phyloP scores from a whole-genome alignment of 116 monocot genomes.

The Zostera marina region DNA sequence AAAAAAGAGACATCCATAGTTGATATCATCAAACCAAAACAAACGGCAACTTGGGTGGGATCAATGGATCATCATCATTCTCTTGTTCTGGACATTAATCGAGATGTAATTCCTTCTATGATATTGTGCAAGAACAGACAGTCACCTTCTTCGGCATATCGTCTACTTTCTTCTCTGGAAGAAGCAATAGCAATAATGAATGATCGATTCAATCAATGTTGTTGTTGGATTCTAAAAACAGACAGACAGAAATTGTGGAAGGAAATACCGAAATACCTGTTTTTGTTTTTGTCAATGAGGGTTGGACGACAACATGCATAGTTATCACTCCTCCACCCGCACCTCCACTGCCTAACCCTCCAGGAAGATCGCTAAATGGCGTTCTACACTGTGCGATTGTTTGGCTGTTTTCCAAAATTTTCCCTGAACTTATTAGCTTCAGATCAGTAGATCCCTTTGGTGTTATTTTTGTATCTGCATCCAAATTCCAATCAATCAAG shows the following conservation, averaged over 20 bases:
- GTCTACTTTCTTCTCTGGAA: constrained; percentile 6
- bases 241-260: not conserved
- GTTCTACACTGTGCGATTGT: constrained; percentile 8
- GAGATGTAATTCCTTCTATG: constrained; percentile 2
- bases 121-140: constrained; percentile 1
- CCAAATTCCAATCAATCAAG: no score
- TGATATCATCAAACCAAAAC: no score
- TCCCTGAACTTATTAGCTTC: constrained; percentile 8
- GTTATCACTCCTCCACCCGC: constrained; percentile 2
- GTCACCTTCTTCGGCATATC: constrained; percentile 4
- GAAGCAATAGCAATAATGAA: not conserved
- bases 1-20: no score
- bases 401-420: constrained; percentile 9
- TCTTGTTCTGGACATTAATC: not conserved
- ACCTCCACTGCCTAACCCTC: not conserved
- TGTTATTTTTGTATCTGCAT: constrained; percentile 8
- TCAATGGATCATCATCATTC: not conserved
- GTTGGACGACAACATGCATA: constrained; percentile 9
- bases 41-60: not conserved
- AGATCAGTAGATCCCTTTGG: constrained; percentile 7
- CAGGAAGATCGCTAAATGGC: constrained; percentile 5
- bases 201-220: not conserved
- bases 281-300: constrained; percentile 7
- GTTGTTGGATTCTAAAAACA: not conserved
- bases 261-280: constrained; percentile 1